A percentile compares a stretch with the other conserved stretches of the same genome.
These are phyloP conservation scores for Wickerhamiella allomyrinae DNA, from an alignment of 805 yeast species.

Conservation along the genomic window DNA sequence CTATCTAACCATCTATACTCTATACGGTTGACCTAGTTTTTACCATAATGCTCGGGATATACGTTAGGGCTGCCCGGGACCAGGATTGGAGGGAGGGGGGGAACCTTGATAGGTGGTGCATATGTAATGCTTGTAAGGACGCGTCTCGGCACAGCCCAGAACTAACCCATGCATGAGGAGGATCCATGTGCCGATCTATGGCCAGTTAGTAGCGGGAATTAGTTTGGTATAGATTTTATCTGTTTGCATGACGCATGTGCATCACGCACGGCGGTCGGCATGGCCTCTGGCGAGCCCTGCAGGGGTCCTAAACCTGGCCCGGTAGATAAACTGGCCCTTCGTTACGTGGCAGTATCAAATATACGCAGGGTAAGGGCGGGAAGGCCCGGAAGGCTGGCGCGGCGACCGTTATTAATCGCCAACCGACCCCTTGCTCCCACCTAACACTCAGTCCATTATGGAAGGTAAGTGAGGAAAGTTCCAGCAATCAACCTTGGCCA, in stretches of 20 bases:
- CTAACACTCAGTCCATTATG: slow-evolving; percentile 4
- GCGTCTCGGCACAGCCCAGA: too few relatives aligned
- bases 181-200: too few relatives aligned
- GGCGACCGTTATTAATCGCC: slow-evolving; percentile 5
- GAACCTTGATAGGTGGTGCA: too few relatives aligned
- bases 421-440: slow-evolving; percentile 4
- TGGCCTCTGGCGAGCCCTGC: neutral
- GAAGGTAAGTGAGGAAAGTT: slow-evolving; percentile 6
- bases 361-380: neutral
- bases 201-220: too few relatives aligned
- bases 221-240: neutral
- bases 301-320: neutral
- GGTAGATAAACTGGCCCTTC: neutral
- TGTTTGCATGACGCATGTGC: neutral
- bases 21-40: too few relatives aligned
- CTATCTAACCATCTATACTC: too few relatives aligned
- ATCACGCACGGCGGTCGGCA: neutral
- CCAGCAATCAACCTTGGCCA: too few relatives aligned
- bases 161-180: too few relatives aligned
- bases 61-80: too few relatives aligned
- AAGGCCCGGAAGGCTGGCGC: neutral
- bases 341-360: slow-evolving; percentile 4
- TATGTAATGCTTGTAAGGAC: too few relatives aligned
- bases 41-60: too few relatives aligned
- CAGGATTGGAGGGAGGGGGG: too few relatives aligned